These are phyloP conservation scores for Ilyonectria robusta DNA, from an alignment of 2,329 filamentous ascomycete genomes.

Conservation along the genomic window DNA sequence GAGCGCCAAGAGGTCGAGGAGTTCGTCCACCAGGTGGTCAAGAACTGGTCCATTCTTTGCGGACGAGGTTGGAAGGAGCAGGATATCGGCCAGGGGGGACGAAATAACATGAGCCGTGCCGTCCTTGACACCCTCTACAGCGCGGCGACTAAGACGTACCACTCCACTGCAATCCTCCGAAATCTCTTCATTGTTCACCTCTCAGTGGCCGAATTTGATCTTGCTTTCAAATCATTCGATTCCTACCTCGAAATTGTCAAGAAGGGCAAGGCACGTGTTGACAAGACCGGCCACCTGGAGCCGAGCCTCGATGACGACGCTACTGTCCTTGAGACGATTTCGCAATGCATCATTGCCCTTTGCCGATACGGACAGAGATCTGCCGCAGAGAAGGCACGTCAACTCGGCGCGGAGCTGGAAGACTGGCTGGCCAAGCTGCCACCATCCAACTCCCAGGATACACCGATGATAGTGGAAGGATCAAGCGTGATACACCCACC, in stretches of 20 bases:
- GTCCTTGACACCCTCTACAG: constrained; percentile 92
- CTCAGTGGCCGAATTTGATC: constrained; percentile 89
- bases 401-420: constrained; percentile 79
- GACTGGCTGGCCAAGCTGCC: constrained; percentile 78
- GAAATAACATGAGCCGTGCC: constrained; percentile 79
- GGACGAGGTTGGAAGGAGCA: constrained; percentile 84
- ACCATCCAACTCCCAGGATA: constrained; percentile 47
- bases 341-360: constrained; percentile 83
- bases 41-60: constrained; percentile 88
- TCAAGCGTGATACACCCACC: constrained; percentile 55
- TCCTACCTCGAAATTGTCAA: constrained; percentile 92
- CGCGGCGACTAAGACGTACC: constrained; percentile 92
- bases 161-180: constrained; percentile 90
- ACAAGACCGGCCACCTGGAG: constrained; percentile 82
- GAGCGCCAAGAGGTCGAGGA: constrained; percentile 83
- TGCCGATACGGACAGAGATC: constrained; percentile 84
- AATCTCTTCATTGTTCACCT: constrained; percentile 91
- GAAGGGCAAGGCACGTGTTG: constrained; percentile 85
- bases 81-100: constrained; percentile 86
- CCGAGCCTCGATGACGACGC: constrained; percentile 83
- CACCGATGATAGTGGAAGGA: constrained; percentile 50
- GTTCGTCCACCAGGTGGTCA: constrained; percentile 84
- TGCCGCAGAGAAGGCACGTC: constrained; percentile 84
- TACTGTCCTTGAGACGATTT: constrained; percentile 81
- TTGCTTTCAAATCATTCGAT: constrained; percentile 91